Conservation (phyloP, 169 alveolate species). For the Plasmodium relictum region DNA sequence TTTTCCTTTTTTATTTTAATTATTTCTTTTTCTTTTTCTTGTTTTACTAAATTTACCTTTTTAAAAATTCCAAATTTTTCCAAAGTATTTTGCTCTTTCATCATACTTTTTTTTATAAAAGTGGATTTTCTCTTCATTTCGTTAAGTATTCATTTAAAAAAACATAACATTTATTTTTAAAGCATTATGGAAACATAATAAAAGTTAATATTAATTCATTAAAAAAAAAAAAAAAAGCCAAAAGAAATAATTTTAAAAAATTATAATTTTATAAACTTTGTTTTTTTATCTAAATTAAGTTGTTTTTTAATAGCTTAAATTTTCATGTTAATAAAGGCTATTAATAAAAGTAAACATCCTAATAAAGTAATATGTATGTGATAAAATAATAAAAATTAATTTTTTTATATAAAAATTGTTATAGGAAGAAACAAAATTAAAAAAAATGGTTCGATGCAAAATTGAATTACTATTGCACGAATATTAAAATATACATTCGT, state of each 20-base stretch:
- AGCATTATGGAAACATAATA: conserved; percentile 6
- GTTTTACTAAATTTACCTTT: conserved; percentile 40
- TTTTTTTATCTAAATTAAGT: background rate
- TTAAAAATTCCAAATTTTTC: conserved; percentile 75
- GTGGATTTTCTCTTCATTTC: conserved; percentile 74
- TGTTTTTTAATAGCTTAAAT: no score
- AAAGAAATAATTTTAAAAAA: no score
- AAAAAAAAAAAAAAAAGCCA: background rate
- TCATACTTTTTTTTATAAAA: conserved; percentile 33
- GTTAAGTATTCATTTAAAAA: background rate
- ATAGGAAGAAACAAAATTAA: no score
- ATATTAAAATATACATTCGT: no score
- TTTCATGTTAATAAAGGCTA: no score
- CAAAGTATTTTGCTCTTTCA: conserved; percentile 69
- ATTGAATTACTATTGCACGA: no score
- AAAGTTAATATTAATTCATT: background rate
- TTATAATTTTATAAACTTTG: no score
- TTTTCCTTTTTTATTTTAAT: conserved; percentile 36
- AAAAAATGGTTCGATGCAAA: no score
- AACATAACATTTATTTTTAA: background rate
- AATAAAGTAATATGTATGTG: no score
- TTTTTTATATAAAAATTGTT: no score
- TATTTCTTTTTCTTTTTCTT: conserved; percentile 10
- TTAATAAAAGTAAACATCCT: no score
- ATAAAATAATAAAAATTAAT: no score